Evolutionary conservation across 106 monocot genomes (phyloP), one percentile per base, ranked within the genome.

Genomic region (Apostasia shenzhenica): DNA sequence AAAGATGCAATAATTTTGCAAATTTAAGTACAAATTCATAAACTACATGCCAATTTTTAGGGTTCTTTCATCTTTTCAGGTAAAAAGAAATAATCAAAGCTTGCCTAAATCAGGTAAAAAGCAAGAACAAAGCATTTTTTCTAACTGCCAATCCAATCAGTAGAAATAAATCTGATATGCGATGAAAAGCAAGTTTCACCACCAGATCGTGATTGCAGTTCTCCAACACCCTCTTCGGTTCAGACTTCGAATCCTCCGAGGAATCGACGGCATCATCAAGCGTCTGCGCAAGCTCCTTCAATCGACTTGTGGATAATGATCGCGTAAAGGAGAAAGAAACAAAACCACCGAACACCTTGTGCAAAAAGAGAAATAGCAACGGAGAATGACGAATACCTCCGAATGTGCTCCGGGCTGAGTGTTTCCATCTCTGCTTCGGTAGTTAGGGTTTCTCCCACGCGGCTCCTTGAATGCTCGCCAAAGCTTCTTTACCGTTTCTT

Each of bases 31-130:
- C 26, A 26, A 26, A 26, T 26, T 26, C 26, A 26, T 26, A 26
- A 26, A 26, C 26, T 26, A 26, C 26, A 26, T 26, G 26, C 26
- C 26, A 26, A 26, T 26, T 26, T 26, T 26, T 26, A 26, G 26
- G 26, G 26, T 26, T 26, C 26, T 26, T 26, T 26, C 26, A 26
- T 26, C 26, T 26, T 26, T 26, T 26, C 26, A 26, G 26, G n/a
- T n/a, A 42, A 63, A 38, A 0, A 66, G 45, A n/a, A 11, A 62
- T 45, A 62, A n/a, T 62, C 45, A 63, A 2, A 54, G 41, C 72
- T 78, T 74, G 69, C 82, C 82, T 74, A 82, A 70, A n/a, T 66
- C 77, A 2, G 73, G 49, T 72, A 41, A 10, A 73, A 57, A 12
- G 1, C 63, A 66, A 53, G 58, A 62, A 70, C 45, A 51, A 74